Base-by-base conservation (phyloP, 768 basidiomycete species). In the Lactarius tabidus region DNA sequence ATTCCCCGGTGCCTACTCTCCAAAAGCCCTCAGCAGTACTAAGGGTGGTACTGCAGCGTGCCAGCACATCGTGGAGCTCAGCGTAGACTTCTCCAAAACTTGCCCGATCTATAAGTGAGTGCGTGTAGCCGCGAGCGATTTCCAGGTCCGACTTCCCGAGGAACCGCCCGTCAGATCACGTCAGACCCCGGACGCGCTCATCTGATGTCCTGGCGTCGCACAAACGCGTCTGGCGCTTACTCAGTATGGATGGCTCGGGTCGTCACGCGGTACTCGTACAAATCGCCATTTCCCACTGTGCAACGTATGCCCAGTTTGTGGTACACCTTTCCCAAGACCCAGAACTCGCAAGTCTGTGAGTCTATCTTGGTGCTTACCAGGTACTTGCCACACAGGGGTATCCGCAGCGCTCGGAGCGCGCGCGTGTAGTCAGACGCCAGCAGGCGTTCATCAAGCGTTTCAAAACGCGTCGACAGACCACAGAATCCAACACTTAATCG, bases 151-250 rank as follows among this genome's bases (percentile, higher is more conserved):
- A 48, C 23, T 18, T 65, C 48, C 31, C 56, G 64, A 61, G 36
- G 36, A 36, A 7, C 54, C 38, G 56, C 38, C 57, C 56, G 41
- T 3, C 28, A 33, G 38, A 62, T 57, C 61, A 53, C 51, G 41
- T 3, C 35, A 33, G 38, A 62, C 60, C 61, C 57, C 56, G 36
- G 56, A 66, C 60, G 65, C 65, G 65, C 65, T 66, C 65, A 66
- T 62, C 60, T 66, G 65, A 66, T 51, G 12, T 48, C 48, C 48
- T 23, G 45, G 23, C 39, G 35, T 43, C 48, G 48, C 39, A 58
- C 53, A 18, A 31, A 62, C 65, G 60, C 65, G 65, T 62, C 65
- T 58, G 20, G 57, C 39, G 48, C 57, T 54, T 59, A 48, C 60
- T 53, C 28, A 20, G 33, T 62, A 41, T 62, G 56, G 60, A 28